Evolutionary conservation across 179 eudicot species (phyloP).

Genomic region (Beta lomatogona): DNA sequence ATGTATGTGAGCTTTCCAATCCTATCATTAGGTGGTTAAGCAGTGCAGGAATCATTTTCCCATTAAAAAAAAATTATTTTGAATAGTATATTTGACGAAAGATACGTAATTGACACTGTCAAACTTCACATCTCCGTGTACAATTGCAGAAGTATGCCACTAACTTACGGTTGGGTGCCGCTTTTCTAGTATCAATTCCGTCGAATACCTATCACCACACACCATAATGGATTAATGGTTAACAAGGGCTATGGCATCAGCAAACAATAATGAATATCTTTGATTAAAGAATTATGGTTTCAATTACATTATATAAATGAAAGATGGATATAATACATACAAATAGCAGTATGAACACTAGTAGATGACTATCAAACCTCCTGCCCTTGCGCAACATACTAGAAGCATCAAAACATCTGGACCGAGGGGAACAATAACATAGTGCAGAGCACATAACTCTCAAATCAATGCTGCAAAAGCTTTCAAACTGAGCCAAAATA

Average conservation of each 20-base stretch:
- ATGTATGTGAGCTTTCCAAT: no score
- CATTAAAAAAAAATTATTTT: no score
- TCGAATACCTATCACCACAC: no score
- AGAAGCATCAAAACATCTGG: not conserved
- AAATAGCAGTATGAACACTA: conserved; percentile 28
- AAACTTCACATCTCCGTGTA: no score
- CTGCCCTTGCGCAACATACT: conserved; percentile 17
- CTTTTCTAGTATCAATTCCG: no score
- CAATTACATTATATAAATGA: conserved; percentile 26
- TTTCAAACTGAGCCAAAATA: conserved; percentile 7
- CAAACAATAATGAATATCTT: conserved; percentile 20
- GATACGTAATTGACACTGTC: no score
- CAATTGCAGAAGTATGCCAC: no score
- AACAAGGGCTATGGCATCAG: not conserved
- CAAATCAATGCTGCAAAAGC: conserved; percentile 16
- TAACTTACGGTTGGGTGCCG: no score
- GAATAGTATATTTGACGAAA: no score
- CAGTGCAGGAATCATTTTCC: no score
- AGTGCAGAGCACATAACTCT: not conserved
- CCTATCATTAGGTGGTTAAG: no score
- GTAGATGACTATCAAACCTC: conserved; percentile 22
- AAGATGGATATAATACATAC: conserved; percentile 28
- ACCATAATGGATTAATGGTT: not conserved
- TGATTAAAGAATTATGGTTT: conserved; percentile 25
- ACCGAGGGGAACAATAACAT: conserved; percentile 8